Evolutionary conservation across 1,284 basidiomycete species (phyloP), one percentile per base, ranked within the genome.

Genomic region (Coriolopsis trogii): DNA sequence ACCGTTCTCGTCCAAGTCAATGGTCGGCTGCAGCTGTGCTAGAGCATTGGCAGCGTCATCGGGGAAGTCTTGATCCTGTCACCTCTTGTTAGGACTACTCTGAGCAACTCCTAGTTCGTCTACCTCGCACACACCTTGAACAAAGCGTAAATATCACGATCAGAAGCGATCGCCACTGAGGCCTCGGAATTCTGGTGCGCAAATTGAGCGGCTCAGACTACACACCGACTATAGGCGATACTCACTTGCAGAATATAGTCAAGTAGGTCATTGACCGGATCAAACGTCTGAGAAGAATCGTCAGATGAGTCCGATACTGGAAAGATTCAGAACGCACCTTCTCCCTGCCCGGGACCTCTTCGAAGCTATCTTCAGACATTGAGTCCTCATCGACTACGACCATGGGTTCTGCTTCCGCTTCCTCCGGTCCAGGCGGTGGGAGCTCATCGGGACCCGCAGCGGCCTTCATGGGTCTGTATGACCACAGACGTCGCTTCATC

Each of bases 161-260:
- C 58, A 10, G 51, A 58, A 6, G 60, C 59, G 18, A 63, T 57
- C 15, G 62, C 62, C 0, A 56, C 40, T 2, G 55, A 20, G 9
- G 60, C 56, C 12, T 60, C 54, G 0, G 58, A 57, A 34, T 56
- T 45, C 59, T 61, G 34, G 16, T 15, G 16, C 31, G 16, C 5
- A 12, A 8, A 6, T 23, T 24, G 10, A 43, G 30, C 13, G 13
- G 20, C 9, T 4, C 4, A 16, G 4, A 16, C 13, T 16, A 26
- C 7, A 10, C 9, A 3, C 12, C n/a, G 13, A 9, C 29, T 13
- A 7, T 15, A 12, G 8, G 21, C 3, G 13, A 10, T 13, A 2
- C 30, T 23, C 30, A 61, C 62, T 38, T 55, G 13, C 3, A 63
- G 23, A 15, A 62, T 64, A 25, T 64, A 61, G 33, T 64, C 61